Conservation (phyloP, 768 basidiomycete genomes). For the Clitopilus passeckerianus region DNA sequence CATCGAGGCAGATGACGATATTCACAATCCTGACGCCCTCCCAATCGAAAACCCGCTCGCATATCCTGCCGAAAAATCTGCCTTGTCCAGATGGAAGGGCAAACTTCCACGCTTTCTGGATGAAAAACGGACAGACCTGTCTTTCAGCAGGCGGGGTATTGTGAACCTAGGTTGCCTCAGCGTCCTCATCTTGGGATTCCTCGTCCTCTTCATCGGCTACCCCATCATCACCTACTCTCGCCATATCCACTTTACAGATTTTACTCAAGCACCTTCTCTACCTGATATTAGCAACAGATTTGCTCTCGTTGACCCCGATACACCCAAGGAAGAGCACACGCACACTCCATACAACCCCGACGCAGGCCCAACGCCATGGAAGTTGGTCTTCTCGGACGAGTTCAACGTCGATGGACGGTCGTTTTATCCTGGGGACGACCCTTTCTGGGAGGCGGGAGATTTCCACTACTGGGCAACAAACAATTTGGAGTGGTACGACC, state of each 20-base stretch:
- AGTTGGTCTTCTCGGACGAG: constrained; percentile 77
- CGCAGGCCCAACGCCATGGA: constrained; percentile 45
- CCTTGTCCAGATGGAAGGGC: neutral
- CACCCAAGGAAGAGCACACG: constrained; percentile 50
- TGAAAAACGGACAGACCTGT: constrained; percentile 29
- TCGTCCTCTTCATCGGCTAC: constrained; percentile 56
- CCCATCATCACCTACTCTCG: constrained; percentile 32
- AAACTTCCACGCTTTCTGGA: constrained; percentile 12
- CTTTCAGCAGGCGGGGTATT: constrained; percentile 56
- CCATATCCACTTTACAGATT: neutral
- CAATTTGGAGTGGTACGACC: constrained; percentile 88
- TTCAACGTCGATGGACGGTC: constrained; percentile 72
- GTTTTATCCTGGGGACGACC: constrained; percentile 82
- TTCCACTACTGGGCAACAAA: constrained; percentile 79
- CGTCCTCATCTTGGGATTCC: constrained; percentile 40
- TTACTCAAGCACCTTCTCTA: constrained; percentile 47
- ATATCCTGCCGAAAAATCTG: neutral
- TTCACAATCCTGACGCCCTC: constrained; percentile 60
- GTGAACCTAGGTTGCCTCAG: constrained; percentile 70
- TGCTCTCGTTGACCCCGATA: constrained; percentile 55
- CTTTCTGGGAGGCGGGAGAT: constrained; percentile 78
- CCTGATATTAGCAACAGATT: constrained; percentile 40
- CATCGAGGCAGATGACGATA: constrained; percentile 64
- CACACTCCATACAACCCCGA: constrained; percentile 40
- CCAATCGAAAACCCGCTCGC: neutral